These are phyloP conservation scores for Pseudocercospora crystallina DNA, from an alignment of 2,329 filamentous ascomycete species.

Conservation along the genomic window DNA sequence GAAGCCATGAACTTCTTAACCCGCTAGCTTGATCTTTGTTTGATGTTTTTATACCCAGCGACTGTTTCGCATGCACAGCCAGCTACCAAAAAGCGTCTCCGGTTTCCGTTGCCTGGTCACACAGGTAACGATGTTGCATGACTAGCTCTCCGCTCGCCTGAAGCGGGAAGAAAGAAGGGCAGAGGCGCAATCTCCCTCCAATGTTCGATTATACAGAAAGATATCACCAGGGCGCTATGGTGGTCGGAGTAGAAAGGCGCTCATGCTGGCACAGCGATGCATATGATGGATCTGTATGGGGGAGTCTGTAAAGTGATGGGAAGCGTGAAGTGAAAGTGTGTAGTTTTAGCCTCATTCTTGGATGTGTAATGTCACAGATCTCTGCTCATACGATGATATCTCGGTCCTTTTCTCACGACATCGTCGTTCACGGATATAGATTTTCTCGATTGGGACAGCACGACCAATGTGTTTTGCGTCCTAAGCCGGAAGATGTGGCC, in stretches of 20 bases:
- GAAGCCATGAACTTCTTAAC: constrained; percentile 57
- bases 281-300: constrained; percentile 3
- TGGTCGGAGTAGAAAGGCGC: constrained; percentile 4
- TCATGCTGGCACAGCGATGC: constrained; percentile 4
- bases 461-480: too few relatives aligned
- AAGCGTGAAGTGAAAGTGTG: constrained; percentile 6
- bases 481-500: too few relatives aligned
- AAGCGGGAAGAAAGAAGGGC: not conserved
- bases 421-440: too few relatives aligned
- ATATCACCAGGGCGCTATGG: constrained; percentile 5
- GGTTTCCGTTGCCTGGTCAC: constrained; percentile 11
- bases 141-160: not conserved
- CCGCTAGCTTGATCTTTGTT: constrained; percentile 9
- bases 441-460: too few relatives aligned
- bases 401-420: not conserved
- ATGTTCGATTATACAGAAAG: constrained; percentile 12
- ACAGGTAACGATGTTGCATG: not conserved
- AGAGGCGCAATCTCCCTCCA: constrained; percentile 2
- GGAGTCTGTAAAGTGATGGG: not conserved
- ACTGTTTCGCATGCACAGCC: constrained; percentile 11
- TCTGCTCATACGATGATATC: constrained; percentile 5
- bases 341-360: constrained; percentile 14
- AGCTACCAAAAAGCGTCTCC: constrained; percentile 20
- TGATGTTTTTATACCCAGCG: constrained; percentile 26
- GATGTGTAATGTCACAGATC: constrained; percentile 16